phyloP scores from a whole-genome alignment of 164 flowering plant species.

The Chloranthus sessilifolius region DNA sequence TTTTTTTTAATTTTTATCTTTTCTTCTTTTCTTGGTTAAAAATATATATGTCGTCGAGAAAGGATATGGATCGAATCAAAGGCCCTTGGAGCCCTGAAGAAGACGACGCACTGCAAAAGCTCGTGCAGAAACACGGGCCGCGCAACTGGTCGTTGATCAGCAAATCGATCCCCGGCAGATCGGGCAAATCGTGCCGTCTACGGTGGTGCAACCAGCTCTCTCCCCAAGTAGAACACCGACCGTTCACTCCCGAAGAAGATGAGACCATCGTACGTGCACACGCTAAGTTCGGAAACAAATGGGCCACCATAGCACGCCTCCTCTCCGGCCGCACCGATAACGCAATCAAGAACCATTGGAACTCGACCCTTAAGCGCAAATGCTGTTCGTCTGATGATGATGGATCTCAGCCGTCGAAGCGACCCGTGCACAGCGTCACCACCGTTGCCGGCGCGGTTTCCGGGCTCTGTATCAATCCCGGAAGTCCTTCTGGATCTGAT shows the following conservation, averaged over 20 bases:
- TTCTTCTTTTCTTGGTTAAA: no score
- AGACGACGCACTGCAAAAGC: slow-evolving; percentile 53
- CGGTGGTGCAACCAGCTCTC: slow-evolving; percentile 96
- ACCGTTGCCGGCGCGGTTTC: slow-evolving; percentile 21
- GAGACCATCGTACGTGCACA: slow-evolving; percentile 69
- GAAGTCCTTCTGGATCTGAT: slow-evolving; percentile 78
- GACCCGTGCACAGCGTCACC: slow-evolving; percentile 45
- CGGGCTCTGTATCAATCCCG: slow-evolving; percentile 29
- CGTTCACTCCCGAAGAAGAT: slow-evolving; percentile 75
- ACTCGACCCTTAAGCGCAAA: slow-evolving; percentile 82
- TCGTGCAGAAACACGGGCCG: slow-evolving; percentile 71
- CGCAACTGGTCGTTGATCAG: slow-evolving; percentile 91
- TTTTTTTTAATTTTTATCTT: not conserved
- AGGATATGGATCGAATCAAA: slow-evolving; percentile 73
- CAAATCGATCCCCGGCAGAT: slow-evolving; percentile 79
- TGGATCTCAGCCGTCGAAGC: slow-evolving; percentile 14
- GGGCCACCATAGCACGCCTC: slow-evolving; percentile 88
- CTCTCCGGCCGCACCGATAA: slow-evolving; percentile 89
- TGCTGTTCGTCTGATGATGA: slow-evolving; percentile 28
- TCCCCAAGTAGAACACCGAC: slow-evolving; percentile 76
- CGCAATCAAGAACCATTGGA: slow-evolving; percentile 95
- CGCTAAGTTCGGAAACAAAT: slow-evolving; percentile 72
- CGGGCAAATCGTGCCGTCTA: slow-evolving; percentile 86
- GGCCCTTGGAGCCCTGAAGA: slow-evolving; percentile 99
- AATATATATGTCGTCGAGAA: slow-evolving; percentile 2